These are phyloP conservation scores for Viola odorata DNA, from an alignment of 345 rosid genomes.

Conservation along the genomic window DNA sequence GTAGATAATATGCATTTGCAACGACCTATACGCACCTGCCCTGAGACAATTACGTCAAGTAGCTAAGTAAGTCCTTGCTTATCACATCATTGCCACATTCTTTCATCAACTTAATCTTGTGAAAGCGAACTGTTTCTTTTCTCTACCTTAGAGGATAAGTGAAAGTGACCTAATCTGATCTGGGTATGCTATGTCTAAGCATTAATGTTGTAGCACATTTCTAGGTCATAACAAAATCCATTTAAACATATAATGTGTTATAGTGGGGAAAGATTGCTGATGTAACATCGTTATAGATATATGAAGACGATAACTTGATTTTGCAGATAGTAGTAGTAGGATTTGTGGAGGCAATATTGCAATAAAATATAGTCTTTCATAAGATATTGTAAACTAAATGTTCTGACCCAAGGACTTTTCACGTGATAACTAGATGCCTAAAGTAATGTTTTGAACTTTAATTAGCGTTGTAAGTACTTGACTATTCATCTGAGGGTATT, in stretches of 20 bases:
- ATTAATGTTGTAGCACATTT: not conserved
- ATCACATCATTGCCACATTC: not conserved
- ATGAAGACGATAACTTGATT: too few relatives aligned
- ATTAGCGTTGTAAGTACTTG: too few relatives aligned
- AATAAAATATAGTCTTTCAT: too few relatives aligned
- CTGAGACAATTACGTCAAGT: conserved; percentile 87
- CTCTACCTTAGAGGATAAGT: not conserved
- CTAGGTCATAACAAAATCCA: not conserved
- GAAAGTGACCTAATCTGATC: not conserved
- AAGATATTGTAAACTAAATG: too few relatives aligned
- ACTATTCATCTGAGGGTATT: not conserved
- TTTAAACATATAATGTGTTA: not conserved
- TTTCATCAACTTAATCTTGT: not conserved
- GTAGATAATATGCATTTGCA: conserved; percentile 81
- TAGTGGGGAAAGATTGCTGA: not conserved
- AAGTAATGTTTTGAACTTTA: too few relatives aligned
- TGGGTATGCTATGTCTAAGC: not conserved
- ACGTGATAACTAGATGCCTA: too few relatives aligned
- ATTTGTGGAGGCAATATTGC: too few relatives aligned
- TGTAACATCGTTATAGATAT: not conserved
- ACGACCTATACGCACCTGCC: conserved; percentile 89
- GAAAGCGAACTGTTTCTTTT: not conserved
- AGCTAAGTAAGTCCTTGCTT: conserved; percentile 66
- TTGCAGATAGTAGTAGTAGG: too few relatives aligned
- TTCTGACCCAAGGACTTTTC: too few relatives aligned